A percentile compares a stretch with the other conserved stretches of the same genome.
These are phyloP conservation scores for Boletus rex-veris DNA, from an alignment of 768 basidiomycete species.

Conservation along the genomic window DNA sequence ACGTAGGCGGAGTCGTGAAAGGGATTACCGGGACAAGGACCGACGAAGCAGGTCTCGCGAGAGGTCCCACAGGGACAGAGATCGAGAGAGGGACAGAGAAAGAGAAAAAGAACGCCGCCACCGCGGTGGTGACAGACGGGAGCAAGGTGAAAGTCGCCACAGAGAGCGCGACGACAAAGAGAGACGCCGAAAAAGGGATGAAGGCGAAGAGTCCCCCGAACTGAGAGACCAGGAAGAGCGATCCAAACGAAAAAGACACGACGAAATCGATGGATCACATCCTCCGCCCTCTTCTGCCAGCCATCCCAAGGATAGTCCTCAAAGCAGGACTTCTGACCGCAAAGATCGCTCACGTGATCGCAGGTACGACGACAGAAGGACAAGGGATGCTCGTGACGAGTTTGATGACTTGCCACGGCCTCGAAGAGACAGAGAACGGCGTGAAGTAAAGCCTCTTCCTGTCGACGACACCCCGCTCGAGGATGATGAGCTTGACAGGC, in stretches of 20 bases:
- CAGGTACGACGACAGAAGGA: constrained; percentile 49
- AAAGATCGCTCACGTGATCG: constrained; percentile 53
- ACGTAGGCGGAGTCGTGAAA: constrained; percentile 61
- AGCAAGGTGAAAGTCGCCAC: constrained; percentile 53
- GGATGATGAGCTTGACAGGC: constrained; percentile 31
- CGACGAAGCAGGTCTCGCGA: constrained; percentile 48
- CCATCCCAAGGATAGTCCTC: constrained; percentile 47
- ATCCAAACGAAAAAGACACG: constrained; percentile 61
- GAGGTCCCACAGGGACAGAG: constrained; percentile 40
- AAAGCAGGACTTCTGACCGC: constrained; percentile 41
- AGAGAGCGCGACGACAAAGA: constrained; percentile 48
- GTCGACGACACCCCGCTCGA: constrained; percentile 40
- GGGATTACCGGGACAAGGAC: constrained; percentile 47
- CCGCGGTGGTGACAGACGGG: constrained; percentile 45
- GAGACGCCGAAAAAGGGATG: constrained; percentile 69
- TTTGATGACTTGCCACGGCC: constrained; percentile 52
- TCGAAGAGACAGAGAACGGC: constrained; percentile 41
- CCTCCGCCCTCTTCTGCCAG: constrained; percentile 32
- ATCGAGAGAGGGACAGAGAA: constrained; percentile 28
- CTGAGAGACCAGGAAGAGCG: constrained; percentile 50
- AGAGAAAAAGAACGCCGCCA: constrained; percentile 41
- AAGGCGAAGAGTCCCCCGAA: constrained; percentile 49
- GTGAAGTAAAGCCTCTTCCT: constrained; percentile 38
- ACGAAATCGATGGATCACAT: constrained; percentile 48
- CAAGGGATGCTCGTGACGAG: constrained; percentile 53